Percentiles rank a stretch among this genome's conserved stretches.
These are phyloP conservation scores for Rhodotorula sphaerocarpa DNA, from an alignment of 768 basidiomycete species.

Conservation along the genomic window DNA sequence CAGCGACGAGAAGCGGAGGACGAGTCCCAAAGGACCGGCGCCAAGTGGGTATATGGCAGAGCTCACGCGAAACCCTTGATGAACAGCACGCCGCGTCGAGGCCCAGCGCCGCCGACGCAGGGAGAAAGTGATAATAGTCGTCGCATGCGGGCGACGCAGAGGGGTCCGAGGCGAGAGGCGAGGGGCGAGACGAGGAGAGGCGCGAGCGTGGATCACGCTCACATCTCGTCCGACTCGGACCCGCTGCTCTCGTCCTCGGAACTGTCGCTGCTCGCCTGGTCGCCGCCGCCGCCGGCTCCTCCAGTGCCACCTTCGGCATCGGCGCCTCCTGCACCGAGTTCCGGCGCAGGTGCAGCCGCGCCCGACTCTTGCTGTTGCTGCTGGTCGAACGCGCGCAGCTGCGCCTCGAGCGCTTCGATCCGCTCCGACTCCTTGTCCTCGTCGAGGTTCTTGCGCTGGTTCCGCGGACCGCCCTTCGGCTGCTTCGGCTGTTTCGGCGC, in stretches of 20 bases:
- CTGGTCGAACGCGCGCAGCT: conserved; percentile 73
- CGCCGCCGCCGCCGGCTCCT: conserved; percentile 6
- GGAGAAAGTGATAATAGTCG: too few relatives aligned
- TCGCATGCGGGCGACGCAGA: too few relatives aligned
- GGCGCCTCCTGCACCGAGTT: neutral
- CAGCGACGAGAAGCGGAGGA: neutral
- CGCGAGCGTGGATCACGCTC: neutral
- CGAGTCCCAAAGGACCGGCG: neutral
- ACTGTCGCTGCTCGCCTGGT: conserved; percentile 33
- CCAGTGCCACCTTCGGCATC: neutral
- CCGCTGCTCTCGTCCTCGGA: conserved; percentile 18
- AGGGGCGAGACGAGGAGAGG: neutral
- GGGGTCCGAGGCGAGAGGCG: neutral
- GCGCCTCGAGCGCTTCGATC: conserved; percentile 80
- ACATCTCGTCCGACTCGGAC: conserved; percentile 28
- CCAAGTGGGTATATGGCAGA: too few relatives aligned
- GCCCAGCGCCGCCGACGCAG: too few relatives aligned
- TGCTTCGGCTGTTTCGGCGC: conserved; percentile 34
- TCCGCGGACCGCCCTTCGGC: conserved; percentile 7
- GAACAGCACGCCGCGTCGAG: too few relatives aligned
- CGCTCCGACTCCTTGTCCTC: conserved; percentile 93
- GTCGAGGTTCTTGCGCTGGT: conserved; percentile 53
- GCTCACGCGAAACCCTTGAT: too few relatives aligned
- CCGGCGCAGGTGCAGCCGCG: neutral
- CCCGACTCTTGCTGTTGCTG: neutral